These are phyloP conservation scores for Phytophthora cryptogea DNA, from an alignment of 352 stramenopile genomes.

Conservation along the genomic window DNA sequence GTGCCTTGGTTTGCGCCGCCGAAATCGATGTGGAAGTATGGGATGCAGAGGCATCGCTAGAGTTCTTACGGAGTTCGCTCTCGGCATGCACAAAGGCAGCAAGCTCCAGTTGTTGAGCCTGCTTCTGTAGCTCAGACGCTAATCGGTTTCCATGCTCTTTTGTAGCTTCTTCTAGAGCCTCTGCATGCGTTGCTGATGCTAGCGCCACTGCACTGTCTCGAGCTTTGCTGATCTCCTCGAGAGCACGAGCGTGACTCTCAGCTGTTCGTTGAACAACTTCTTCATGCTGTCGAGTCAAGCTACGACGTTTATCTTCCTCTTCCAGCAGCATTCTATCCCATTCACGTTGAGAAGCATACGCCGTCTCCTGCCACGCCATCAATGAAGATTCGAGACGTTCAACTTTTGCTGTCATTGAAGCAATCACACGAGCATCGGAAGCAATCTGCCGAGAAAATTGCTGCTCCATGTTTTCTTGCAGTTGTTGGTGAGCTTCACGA, in stretches of 20 bases:
- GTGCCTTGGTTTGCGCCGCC: conserved; percentile 25
- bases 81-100: conserved; percentile 30
- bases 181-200: conserved; percentile 20
- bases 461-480: conserved; percentile 28
- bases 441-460: conserved; percentile 16
- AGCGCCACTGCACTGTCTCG: conserved; percentile 15
- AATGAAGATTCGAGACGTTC: conserved; percentile 31
- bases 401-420: conserved; percentile 16
- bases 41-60: conserved; percentile 6
- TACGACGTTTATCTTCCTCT: conserved; percentile 30
- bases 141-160: conserved; percentile 25
- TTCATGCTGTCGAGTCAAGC: conserved; percentile 21
- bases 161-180: conserved; percentile 23
- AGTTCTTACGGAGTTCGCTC: conserved; percentile 8
- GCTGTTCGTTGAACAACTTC: conserved; percentile 15
- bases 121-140: conserved; percentile 39
- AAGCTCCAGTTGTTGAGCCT: conserved; percentile 56
- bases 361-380: conserved; percentile 32
- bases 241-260: conserved; percentile 10
- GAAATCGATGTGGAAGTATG: conserved; percentile 6
- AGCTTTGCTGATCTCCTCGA: conserved; percentile 22
- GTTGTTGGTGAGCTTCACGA: conserved; percentile 9
- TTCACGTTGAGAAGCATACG: conserved; percentile 22
- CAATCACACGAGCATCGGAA: conserved; percentile 7
- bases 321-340: conserved; percentile 29